These are phyloP conservation scores for Corchorus olitorius DNA, from an alignment of 345 rosid genomes.

Conservation along the genomic window DNA sequence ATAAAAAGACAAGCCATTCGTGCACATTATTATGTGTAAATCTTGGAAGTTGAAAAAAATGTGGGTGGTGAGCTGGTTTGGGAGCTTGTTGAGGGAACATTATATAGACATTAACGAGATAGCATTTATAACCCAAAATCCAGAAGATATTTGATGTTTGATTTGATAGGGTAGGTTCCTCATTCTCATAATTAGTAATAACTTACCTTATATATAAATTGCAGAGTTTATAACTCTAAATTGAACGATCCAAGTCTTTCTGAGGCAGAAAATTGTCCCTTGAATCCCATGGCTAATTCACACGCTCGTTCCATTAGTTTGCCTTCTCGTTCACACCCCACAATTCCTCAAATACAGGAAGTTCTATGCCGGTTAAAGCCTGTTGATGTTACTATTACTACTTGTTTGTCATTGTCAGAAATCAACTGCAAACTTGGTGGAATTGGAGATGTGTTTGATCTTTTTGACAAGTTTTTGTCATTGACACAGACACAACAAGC, in stretches of 20 bases:
- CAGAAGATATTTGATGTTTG: slow-evolving; percentile 3
- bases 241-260: background rate
- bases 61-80: background rate
- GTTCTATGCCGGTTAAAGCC: background rate
- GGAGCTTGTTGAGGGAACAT: background rate
- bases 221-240: background rate
- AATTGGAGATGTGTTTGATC: background rate
- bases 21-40: slow-evolving; percentile 10
- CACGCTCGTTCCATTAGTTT: slow-evolving; percentile 9
- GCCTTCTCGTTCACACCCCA: slow-evolving; percentile 6
- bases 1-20: slow-evolving; percentile 14
- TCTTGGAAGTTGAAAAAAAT: background rate
- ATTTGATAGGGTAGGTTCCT: background rate
- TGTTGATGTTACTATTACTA: background rate
- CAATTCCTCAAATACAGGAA: background rate
- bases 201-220: background rate
- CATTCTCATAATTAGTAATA: background rate
- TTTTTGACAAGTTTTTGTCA: background rate
- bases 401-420: slow-evolving; percentile 4
- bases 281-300: background rate
- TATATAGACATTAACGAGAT: background rate
- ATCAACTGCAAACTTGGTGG: background rate
- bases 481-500: slow-evolving; percentile 5
- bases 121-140: background rate
- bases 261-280: background rate